Percentiles rank a stretch among this genome's conserved stretches.
Evolutionary conservation across 2,329 filamentous ascomycete genomes (phyloP).

Genomic region (Xylariaceae sp.): DNA sequence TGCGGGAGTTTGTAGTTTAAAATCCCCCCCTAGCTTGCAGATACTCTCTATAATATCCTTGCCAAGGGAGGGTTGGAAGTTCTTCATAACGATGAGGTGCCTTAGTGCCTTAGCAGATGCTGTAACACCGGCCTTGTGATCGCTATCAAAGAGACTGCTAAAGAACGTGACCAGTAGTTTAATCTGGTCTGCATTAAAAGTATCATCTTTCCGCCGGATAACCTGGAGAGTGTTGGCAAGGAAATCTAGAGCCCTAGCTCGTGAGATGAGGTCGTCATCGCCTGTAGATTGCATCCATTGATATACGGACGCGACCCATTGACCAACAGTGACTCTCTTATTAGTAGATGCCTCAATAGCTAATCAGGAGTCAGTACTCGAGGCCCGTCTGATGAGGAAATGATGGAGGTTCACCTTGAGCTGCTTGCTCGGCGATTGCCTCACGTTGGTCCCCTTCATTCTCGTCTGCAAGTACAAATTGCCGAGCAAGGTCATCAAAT

Average conservation of each 20-base stretch:
- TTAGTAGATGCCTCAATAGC: slow-evolving; percentile 53
- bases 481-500: slow-evolving; percentile 57
- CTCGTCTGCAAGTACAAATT: slow-evolving; percentile 60
- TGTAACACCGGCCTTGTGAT: slow-evolving; percentile 64
- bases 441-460: slow-evolving; percentile 43
- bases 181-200: slow-evolving; percentile 58
- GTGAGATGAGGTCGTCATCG: slow-evolving; percentile 54
- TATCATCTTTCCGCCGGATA: slow-evolving; percentile 47
- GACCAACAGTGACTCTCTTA: slow-evolving; percentile 54
- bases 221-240: slow-evolving; percentile 58
- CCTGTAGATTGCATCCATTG: slow-evolving; percentile 56
- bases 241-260: slow-evolving; percentile 64
- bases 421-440: slow-evolving; percentile 52
- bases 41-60: slow-evolving; percentile 56
- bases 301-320: slow-evolving; percentile 62
- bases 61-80: slow-evolving; percentile 56
- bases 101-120: slow-evolving; percentile 60
- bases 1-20: slow-evolving; percentile 56
- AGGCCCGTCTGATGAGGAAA: background rate
- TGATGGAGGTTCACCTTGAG: slow-evolving; percentile 29
- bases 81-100: slow-evolving; percentile 55
- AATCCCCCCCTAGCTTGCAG: slow-evolving; percentile 61
- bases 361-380: slow-evolving; percentile 32
- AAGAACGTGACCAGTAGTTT: slow-evolving; percentile 61
- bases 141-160: slow-evolving; percentile 62